phyloP scores from a whole-genome alignment of 306 rosid genomes.

The Trichosanthes cucumerina region DNA sequence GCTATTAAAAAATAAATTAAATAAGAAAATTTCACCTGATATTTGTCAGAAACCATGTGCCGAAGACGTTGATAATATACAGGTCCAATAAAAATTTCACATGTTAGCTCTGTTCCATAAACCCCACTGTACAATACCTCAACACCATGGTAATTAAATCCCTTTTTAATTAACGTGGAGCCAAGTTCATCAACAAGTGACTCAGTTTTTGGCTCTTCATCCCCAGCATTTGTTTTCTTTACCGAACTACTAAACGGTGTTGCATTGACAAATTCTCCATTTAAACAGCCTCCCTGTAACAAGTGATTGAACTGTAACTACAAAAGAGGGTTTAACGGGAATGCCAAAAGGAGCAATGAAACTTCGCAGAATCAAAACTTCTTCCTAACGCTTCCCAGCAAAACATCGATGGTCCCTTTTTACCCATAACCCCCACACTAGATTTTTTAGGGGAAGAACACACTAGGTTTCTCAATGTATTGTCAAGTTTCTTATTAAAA shows the following conservation, averaged over 20 bases:
- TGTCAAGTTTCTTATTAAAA: neutral
- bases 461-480: neutral
- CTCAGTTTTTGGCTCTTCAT: slow-evolving; percentile 26
- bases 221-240: slow-evolving; percentile 24
- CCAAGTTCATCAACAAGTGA: slow-evolving; percentile 91
- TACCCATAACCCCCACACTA: neutral
- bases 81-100: slow-evolving; percentile 92
- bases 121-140: slow-evolving; percentile 91
- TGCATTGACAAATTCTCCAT: slow-evolving; percentile 67
- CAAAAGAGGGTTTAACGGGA: neutral
- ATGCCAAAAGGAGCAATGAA: neutral
- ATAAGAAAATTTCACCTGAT: slow-evolving; percentile 38
- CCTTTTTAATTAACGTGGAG: slow-evolving; percentile 50
- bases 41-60: slow-evolving; percentile 98
- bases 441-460: too few species aligned
- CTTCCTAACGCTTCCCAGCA: neutral
- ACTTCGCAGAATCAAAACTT: neutral
- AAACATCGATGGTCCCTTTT: neutral
- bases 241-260: slow-evolving; percentile 67
- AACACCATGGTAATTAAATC: slow-evolving; percentile 82
- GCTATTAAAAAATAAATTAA: neutral
- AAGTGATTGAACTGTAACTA: neutral
- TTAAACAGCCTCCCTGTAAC: slow-evolving; percentile 74
- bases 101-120: slow-evolving; percentile 78
- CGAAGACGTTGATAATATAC: slow-evolving; percentile 92